These are phyloP conservation scores for Arxiozyma heterogenica DNA, from an alignment of 1,139 yeast species.

Conservation along the genomic window DNA sequence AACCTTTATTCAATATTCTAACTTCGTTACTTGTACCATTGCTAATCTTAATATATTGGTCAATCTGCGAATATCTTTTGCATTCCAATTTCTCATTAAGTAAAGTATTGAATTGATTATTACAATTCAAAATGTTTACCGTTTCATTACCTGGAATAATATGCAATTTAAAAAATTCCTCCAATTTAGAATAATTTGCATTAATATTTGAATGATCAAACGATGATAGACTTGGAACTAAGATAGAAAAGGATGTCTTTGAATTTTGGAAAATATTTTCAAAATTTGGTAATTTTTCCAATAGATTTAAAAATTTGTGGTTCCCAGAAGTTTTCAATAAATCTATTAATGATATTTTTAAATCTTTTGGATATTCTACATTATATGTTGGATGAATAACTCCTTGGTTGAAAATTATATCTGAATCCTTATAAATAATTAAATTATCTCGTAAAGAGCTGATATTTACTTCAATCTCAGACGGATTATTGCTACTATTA, in stretches of 20 bases:
- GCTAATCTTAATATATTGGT: slow-evolving; percentile 22
- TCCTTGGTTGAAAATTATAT: slow-evolving; percentile 73
- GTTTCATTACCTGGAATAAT: slow-evolving; percentile 50
- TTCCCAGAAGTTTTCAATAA: slow-evolving; percentile 46
- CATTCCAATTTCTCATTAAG: slow-evolving; percentile 39
- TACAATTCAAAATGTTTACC: slow-evolving; percentile 37
- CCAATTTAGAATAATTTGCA: slow-evolving; percentile 34
- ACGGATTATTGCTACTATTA: slow-evolving; percentile 2
- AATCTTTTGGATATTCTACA: slow-evolving; percentile 48
- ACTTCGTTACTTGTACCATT: slow-evolving; percentile 59
- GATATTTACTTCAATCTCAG: slow-evolving; percentile 12
- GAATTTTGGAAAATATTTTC: slow-evolving; percentile 13
- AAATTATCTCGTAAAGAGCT: slow-evolving; percentile 26
- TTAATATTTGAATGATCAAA: slow-evolving; percentile 32
- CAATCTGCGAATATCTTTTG: slow-evolving; percentile 34
- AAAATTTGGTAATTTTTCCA: slow-evolving; percentile 31
- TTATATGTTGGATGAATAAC: slow-evolving; percentile 65
- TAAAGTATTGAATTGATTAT: slow-evolving; percentile 37
- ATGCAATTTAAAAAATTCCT: slow-evolving; percentile 56
- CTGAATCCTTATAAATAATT: slow-evolving; percentile 40
- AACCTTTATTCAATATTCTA: slow-evolving; percentile 56
- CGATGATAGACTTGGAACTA: slow-evolving; percentile 63
- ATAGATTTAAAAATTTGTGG: slow-evolving; percentile 39
- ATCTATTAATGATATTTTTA: slow-evolving; percentile 48
- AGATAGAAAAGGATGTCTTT: slow-evolving; percentile 43